Conservation (phyloP, 2,329 filamentous ascomycete genomes). For the Phyllosticta citrichinensis region DNA sequence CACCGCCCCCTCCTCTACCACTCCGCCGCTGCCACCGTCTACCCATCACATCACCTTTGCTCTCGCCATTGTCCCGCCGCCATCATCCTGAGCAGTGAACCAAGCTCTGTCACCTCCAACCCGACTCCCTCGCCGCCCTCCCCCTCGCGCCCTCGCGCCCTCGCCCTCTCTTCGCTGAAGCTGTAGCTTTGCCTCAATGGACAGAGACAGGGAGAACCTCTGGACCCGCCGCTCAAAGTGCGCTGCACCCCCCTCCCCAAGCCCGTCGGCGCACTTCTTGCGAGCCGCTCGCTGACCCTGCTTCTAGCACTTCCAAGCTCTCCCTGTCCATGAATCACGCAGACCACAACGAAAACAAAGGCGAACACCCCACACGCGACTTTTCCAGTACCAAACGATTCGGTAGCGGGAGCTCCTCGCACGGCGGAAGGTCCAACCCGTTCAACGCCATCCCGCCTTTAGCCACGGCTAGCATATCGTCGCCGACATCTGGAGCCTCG, state of each 20-base stretch:
- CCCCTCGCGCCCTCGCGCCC: neutral
- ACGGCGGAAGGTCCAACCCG: conserved; percentile 63
- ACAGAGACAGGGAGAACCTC: conserved; percentile 37
- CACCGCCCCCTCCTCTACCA: neutral
- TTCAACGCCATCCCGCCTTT: conserved; percentile 68
- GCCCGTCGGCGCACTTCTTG: conserved; percentile 3
- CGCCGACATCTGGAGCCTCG: conserved; percentile 67
- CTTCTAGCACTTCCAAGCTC: conserved; percentile 69
- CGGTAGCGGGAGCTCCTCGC: conserved; percentile 61
- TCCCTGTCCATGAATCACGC: conserved; percentile 68
- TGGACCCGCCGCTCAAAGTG: conserved; percentile 82
- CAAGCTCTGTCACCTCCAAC: neutral
- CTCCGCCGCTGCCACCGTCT: neutral
- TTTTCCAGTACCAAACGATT: conserved; percentile 43
- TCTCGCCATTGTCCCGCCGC: neutral
- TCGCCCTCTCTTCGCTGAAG: neutral
- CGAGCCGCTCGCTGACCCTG: conserved; percentile 10
- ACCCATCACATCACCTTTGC: neutral
- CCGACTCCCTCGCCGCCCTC: neutral
- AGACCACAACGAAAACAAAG: conserved; percentile 40
- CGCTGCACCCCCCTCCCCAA: conserved; percentile 22
- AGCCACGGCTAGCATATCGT: conserved; percentile 54
- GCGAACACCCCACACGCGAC: conserved; percentile 49
- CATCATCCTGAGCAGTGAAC: neutral
- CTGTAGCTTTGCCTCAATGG: conserved; percentile 22